phyloP scores from a whole-genome alignment of 1,284 basidiomycete species.

The Ceratobasidium theobromae region DNA sequence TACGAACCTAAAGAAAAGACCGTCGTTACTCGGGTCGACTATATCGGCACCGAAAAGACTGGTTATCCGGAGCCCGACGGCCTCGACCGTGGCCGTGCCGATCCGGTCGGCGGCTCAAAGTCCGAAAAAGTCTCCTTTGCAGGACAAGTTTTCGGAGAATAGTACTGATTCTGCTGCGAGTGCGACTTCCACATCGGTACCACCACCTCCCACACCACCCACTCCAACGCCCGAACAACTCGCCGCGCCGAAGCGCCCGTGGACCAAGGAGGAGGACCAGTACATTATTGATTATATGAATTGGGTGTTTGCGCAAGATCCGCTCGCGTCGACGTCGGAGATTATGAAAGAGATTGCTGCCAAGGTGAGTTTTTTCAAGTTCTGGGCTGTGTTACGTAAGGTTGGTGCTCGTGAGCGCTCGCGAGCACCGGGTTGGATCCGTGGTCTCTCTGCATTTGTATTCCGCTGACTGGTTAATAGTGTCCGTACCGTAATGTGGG shows the following conservation, averaged over 20 bases:
- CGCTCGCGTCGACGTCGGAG: not conserved
- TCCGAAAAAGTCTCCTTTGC: not conserved
- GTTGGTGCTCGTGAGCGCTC: too few species aligned
- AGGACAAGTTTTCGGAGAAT: too few species aligned
- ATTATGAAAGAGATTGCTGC: conserved; percentile 24
- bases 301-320: conserved; percentile 3
- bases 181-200: too few species aligned
- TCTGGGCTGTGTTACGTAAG: not conserved
- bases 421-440: not conserved
- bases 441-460: not conserved
- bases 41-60: not conserved
- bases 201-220: not conserved
- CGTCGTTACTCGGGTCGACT: not conserved
- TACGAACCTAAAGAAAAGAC: not conserved
- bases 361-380: not conserved
- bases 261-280: conserved; percentile 25
- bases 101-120: not conserved
- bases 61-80: not conserved
- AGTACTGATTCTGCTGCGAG: too few species aligned
- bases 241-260: not conserved
- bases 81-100: not conserved
- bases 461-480: not conserved
- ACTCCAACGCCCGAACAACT: conserved; percentile 2
- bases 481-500: not conserved
- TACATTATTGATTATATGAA: conserved; percentile 28